A percentile compares a stretch with the other conserved stretches of the same genome.
These are phyloP conservation scores for Fusarium keratoplasticum DNA, from an alignment of 2,329 filamentous ascomycete genomes.

Conservation along the genomic window DNA sequence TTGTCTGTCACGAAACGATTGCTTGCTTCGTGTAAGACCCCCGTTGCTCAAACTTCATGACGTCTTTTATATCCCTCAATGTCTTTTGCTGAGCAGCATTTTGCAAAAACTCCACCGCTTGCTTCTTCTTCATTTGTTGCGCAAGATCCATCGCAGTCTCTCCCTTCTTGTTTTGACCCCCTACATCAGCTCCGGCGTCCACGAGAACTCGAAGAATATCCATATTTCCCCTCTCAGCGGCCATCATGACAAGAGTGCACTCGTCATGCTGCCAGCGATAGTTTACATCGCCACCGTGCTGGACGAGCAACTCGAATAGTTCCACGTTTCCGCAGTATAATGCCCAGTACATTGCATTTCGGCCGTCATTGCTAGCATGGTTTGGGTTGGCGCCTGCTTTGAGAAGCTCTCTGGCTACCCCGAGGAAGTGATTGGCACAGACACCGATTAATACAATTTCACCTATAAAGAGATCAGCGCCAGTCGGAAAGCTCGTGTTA, in stretches of 20 bases:
- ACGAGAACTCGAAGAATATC: not conserved
- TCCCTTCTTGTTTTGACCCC: not conserved
- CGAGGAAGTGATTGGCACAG: not conserved
- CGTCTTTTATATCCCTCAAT: too few species aligned
- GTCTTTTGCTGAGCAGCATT: too few species aligned
- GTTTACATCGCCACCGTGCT: not conserved
- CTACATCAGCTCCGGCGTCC: not conserved
- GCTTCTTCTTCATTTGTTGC: not conserved
- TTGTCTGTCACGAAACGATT: not conserved
- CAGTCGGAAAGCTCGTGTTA: not conserved
- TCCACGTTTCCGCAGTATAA: not conserved
- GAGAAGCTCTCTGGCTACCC: not conserved
- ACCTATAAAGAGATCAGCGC: not conserved
- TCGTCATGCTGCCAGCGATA: not conserved
- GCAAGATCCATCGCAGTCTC: not conserved
- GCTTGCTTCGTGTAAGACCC: not conserved
- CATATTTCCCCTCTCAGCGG: not conserved
- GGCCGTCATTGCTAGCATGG: not conserved
- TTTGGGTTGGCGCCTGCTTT: not conserved
- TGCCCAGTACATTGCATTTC: not conserved
- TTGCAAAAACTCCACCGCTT: not conserved
- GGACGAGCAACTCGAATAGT: not conserved
- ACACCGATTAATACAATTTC: not conserved
- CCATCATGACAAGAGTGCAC: not conserved
- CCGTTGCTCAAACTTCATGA: not conserved